Base-by-base conservation (phyloP, 495 filamentous ascomycete species). In the Xylaria cubensis region DNA sequence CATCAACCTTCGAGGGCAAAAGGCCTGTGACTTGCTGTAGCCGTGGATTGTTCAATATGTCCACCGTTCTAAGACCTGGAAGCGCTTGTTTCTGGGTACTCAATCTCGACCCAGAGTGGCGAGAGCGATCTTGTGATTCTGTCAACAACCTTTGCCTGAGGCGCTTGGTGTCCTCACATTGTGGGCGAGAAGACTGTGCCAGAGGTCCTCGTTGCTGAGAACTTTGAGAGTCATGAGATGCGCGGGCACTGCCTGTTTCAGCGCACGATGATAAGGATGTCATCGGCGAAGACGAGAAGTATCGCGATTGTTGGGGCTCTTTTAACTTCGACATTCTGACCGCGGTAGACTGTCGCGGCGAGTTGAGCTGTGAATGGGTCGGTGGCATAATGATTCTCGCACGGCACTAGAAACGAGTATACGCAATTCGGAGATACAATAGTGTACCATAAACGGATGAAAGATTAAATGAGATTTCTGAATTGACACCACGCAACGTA, bases 11-110 rank as follows among this genome's bases (percentile, higher is more conserved):
- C 34, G 36, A 15, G 6, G 76, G 74, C 15, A 70, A 70, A n/a
- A 77, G 10, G 9, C 76, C 76, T 6, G 76, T 77, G 12, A 73
- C 74, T 51, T 76, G 74, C 3, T 71, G 76, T 24, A 77, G 36
- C n/a, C 74, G 74, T 13, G 74, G 72, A 6, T 73, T 42, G 7
- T 13, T 72, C 6, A 77, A 51, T 50, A 77, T 74, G 9, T 55
- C 50, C 21, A 4, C n/a, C 17, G 65, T 44, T 67, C 21, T 67
- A 4, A 41, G 50, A 2, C 1, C 13, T n/a, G 15, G 44, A 41
- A 24, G 24, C 12, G 44, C 32, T 53, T 26, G 64, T 24, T 36
- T 17, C 29, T 67, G 32, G n/a, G 34, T 29, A 19, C 36, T 29
- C 12, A 50, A 1, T 7, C 6, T n/a, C 19, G 63, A 42, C 29